Evolutionary conservation across 2,329 filamentous ascomycete species (phyloP).

Genomic region (Ramularia endophylla): DNA sequence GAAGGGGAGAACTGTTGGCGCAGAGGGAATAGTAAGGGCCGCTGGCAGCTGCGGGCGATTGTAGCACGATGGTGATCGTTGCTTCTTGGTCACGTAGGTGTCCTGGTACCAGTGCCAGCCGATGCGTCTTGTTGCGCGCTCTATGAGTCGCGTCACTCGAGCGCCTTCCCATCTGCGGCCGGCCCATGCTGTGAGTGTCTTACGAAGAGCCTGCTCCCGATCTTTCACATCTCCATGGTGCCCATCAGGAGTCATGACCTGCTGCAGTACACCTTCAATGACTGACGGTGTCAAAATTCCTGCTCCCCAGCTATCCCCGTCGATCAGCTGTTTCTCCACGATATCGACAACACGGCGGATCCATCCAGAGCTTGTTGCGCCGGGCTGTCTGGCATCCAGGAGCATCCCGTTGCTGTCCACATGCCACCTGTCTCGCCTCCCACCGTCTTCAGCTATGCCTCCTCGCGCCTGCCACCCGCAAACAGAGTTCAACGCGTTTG

Average conservation of each 20-base stretch:
- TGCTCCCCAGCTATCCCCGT: slow-evolving; percentile 80
- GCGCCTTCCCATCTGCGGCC: slow-evolving; percentile 83
- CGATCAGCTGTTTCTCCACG: slow-evolving; percentile 77
- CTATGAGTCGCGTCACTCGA: slow-evolving; percentile 72
- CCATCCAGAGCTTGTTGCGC: slow-evolving; percentile 64
- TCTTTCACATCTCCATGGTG: slow-evolving; percentile 29
- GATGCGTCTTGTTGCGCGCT: slow-evolving; percentile 71
- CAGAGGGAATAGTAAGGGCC: slow-evolving; percentile 70
- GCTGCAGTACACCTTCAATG: slow-evolving; percentile 39
- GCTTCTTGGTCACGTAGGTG: slow-evolving; percentile 58
- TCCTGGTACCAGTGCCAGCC: slow-evolving; percentile 87
- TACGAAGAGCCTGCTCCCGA: slow-evolving; percentile 33
- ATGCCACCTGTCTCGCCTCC: slow-evolving; percentile 83
- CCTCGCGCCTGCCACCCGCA: slow-evolving; percentile 91
- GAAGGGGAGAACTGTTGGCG: slow-evolving; percentile 91
- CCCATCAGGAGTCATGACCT: slow-evolving; percentile 37
- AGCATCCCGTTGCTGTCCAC: slow-evolving; percentile 81
- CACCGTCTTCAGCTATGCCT: slow-evolving; percentile 68
- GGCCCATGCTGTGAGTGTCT: slow-evolving; percentile 50
- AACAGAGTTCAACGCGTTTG: slow-evolving; percentile 91
- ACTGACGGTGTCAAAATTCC: slow-evolving; percentile 53
- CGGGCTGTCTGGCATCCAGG: slow-evolving; percentile 60
- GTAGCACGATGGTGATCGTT: slow-evolving; percentile 57
- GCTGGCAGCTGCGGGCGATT: slow-evolving; percentile 66
- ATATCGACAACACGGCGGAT: slow-evolving; percentile 88